A percentile compares a stretch with the other conserved stretches of the same genome.
Evolutionary conservation across 805 yeast genomes (phyloP).

Genomic region (Sugiyamaella floridensis): DNA sequence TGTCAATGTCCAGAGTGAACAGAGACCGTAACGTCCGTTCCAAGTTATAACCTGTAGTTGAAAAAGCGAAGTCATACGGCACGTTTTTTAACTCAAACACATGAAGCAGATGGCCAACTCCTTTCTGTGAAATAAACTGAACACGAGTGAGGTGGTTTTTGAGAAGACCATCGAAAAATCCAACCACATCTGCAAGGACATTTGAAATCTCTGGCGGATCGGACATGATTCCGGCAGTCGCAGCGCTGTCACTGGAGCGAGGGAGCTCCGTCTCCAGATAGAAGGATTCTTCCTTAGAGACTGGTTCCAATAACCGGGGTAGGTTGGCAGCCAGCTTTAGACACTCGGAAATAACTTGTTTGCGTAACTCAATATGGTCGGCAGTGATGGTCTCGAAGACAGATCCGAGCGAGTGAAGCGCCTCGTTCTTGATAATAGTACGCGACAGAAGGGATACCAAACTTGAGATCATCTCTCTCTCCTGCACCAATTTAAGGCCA

Average conservation of each 20-base stretch:
- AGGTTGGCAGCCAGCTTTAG: conserved; percentile 16
- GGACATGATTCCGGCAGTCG: neutral
- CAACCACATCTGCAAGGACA: conserved; percentile 12
- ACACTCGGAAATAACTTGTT: conserved; percentile 46
- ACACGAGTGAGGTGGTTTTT: conserved; percentile 25
- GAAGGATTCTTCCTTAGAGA: conserved; percentile 6
- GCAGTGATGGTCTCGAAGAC: conserved; percentile 74
- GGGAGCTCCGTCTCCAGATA: conserved; percentile 15
- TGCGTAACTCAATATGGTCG: conserved; percentile 71
- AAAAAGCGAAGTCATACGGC: conserved; percentile 29
- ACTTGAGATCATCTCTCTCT: conserved; percentile 32
- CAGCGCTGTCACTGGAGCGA: neutral
- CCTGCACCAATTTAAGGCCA: conserved; percentile 54
- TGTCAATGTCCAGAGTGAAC: conserved; percentile 21
- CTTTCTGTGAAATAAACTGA: conserved; percentile 25
- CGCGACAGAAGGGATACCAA: conserved; percentile 48
- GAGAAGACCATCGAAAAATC: conserved; percentile 27
- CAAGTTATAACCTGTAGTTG: conserved; percentile 20
- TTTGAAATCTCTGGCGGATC: conserved; percentile 10
- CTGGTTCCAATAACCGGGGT: conserved; percentile 29
- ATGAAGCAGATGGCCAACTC: conserved; percentile 18
- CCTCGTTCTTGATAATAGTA: conserved; percentile 39
- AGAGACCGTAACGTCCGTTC: conserved; percentile 17
- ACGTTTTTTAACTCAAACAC: conserved; percentile 21
- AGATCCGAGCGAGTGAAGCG: conserved; percentile 53